Base-by-base conservation (phyloP, 116 monocot genomes). In the Iris pallida region DNA sequence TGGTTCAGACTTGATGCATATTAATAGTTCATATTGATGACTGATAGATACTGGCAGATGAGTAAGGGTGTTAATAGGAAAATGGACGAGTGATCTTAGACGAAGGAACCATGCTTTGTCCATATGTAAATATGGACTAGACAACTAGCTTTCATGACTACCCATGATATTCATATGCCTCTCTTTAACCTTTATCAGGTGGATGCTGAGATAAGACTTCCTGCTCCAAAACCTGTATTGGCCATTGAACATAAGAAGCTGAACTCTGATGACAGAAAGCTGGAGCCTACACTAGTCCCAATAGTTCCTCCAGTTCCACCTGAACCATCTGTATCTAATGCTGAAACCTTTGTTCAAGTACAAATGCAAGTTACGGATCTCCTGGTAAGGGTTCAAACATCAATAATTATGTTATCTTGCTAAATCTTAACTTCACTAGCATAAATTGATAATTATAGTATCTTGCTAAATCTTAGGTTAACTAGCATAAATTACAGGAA, bases 291-390 rank as follows among this genome's bases (percentile, higher is more conserved):
- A 16, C 42, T 18, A 4, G 8, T 20, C 42, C 14, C 42, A 54
- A 54, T 42, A 16, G 16, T 67, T 8, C 54, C 52, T 15, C 11
- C 67, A 67, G 49, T 51, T 9, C 49, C 49, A 51, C 49, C 49
- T 9, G 49, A 51, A 4, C 13, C 49, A 51, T 42, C 55, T 8
- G n/a, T 17, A 55, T 7, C 53, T 42, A 54, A 62, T 48, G 2
- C 19, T 65, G 68, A 81, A 64, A 16, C 64, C 69, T 61, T 68
- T 52, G 69, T 68, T 51, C 49, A 7, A 51, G 49, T 51, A 13
- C 49, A 70, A 17, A 20, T 46, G 8, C 69, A 81, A 58, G 51
- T 80, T 67, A 14, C 61, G 51, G 85, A 88, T 72, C 68, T 88
- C 48, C 60, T 89, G 81, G 88, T 89, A 75, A 17, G 42, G 42